These are phyloP conservation scores for Colletotrichum horii DNA, from an alignment of 2,329 filamentous ascomycete species.

Conservation along the genomic window DNA sequence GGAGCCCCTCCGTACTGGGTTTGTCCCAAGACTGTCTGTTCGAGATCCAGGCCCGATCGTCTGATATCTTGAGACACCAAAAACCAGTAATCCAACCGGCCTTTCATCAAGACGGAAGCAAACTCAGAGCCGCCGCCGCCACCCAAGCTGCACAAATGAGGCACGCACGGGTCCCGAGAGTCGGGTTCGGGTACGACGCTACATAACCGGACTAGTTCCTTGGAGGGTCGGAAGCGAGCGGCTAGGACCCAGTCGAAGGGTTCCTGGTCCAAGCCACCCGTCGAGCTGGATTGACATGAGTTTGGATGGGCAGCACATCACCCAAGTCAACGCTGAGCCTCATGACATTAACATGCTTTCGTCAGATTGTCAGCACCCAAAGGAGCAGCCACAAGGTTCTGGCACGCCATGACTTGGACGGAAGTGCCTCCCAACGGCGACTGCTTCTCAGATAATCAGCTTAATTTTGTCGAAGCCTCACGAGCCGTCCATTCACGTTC, in stretches of 20 bases:
- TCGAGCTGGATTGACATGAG: not conserved
- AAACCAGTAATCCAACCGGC: not conserved
- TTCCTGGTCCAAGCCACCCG: not conserved
- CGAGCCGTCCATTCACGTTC: not conserved
- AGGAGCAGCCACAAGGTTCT: not conserved
- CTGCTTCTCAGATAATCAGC: not conserved
- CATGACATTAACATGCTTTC: not conserved
- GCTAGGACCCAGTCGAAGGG: not conserved
- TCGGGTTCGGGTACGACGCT: slow-evolving; percentile 15
- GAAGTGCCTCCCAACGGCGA: not conserved
- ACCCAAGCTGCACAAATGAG: not conserved
- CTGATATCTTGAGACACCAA: not conserved
- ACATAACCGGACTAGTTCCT: not conserved
- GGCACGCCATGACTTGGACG: not conserved
- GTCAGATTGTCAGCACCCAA: not conserved
- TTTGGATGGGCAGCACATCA: not conserved
- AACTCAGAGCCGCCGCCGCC: not conserved
- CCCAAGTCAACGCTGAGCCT: not conserved
- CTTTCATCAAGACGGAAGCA: not conserved
- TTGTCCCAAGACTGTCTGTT: slow-evolving; percentile 16
- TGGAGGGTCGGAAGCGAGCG: not conserved
- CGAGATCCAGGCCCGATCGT: slow-evolving; percentile 13
- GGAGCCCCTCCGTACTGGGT: not conserved
- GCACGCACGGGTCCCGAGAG: slow-evolving; percentile 6
- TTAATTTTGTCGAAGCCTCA: not conserved